A percentile compares a stretch with the other conserved stretches of the same genome.
phyloP scores from a whole-genome alignment of 208 protist genomes.

The Crithidia brevicula region DNA sequence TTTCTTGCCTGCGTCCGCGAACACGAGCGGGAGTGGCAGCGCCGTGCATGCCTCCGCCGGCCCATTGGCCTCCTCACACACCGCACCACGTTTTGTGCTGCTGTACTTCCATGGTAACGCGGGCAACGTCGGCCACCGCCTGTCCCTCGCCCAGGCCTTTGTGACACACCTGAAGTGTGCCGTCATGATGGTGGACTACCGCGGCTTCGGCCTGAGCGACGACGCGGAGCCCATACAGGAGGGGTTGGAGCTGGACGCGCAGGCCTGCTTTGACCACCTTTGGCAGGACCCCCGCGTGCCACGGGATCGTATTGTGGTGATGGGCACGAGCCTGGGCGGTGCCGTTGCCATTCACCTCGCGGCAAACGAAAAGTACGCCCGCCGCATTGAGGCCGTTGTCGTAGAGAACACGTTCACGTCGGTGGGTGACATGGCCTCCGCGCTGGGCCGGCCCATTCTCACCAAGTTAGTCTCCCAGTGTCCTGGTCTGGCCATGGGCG shows the following conservation, averaged over 20 bases:
- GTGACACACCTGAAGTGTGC: constrained; percentile 56
- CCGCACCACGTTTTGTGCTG: constrained; percentile 53
- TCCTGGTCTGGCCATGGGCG: constrained; percentile 21
- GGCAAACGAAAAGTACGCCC: constrained; percentile 38
- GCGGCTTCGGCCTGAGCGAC: constrained; percentile 87
- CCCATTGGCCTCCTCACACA: not conserved
- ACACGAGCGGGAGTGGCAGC: not conserved
- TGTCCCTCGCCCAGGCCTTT: constrained; percentile 68
- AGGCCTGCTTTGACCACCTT: constrained; percentile 84
- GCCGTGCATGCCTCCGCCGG: not conserved
- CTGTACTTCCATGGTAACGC: constrained; percentile 94
- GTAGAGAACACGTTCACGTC: constrained; percentile 94
- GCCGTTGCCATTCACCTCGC: constrained; percentile 89
- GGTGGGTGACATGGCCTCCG: constrained; percentile 78
- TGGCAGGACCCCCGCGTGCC: constrained; percentile 64
- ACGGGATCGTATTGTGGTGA: constrained; percentile 78
- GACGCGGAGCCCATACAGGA: constrained; percentile 60
- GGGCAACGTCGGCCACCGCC: constrained; percentile 90
- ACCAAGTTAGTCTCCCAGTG: constrained; percentile 23
- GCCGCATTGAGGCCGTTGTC: constrained; percentile 73
- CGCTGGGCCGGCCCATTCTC: constrained; percentile 35
- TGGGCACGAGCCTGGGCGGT: constrained; percentile 91
- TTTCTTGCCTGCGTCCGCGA: not conserved
- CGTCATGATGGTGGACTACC: constrained; percentile 92
- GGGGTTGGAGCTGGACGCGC: constrained; percentile 80